Evolutionary conservation across 805 yeast genomes (phyloP), one percentile per base, ranked within the genome.

Genomic region (Danielia oregonensis): DNA sequence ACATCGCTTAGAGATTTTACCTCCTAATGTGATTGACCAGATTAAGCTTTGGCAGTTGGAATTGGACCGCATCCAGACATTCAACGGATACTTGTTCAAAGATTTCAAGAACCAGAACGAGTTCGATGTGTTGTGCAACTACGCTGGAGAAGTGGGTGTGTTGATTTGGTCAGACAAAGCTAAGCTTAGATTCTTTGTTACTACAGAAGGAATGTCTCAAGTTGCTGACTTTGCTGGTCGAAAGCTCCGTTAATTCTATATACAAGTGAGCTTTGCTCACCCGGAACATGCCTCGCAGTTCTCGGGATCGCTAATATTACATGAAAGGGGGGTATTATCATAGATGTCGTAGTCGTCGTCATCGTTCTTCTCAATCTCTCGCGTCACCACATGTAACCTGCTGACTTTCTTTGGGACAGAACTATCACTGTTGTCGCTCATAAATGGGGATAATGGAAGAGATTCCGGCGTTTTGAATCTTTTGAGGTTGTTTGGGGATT

Each of bases 21-120:
- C 97, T 3, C 96, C 97, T 0, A 93, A 96, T 0, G 95, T 93
- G n/a, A 85, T 86, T 1, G 99, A 93, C 60, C 99, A 93, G 57
- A 86, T 93, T 48, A 82, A 80, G 54, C 69, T 93, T 34, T 93
- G 99, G 99, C 97, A 93, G 64, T 68, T 93, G 40, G 99, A 93
- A 56, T 62, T 89, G 63, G 97, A 93, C 57, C 76, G 99, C 61
- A 86, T 93, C 44, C 80, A 84, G 47, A 76, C 93, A 1, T 84
- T 78, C 32, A 86, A 81, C 18, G 99, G 99, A 0, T 88, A 82
- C 39, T 60, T 93, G 29, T 93, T 86, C 63, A 82, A 86, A 37
- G 96, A 91, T 49, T 93, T 93, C 57, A 69, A 81, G 16, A 82
- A 71, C 40, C 82, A 75, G 35, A 74, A 77, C 41, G 97, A 93